These are phyloP conservation scores for Aspergillus viridinutans DNA, from an alignment of 2,329 filamentous ascomycete species.

Conservation along the genomic window DNA sequence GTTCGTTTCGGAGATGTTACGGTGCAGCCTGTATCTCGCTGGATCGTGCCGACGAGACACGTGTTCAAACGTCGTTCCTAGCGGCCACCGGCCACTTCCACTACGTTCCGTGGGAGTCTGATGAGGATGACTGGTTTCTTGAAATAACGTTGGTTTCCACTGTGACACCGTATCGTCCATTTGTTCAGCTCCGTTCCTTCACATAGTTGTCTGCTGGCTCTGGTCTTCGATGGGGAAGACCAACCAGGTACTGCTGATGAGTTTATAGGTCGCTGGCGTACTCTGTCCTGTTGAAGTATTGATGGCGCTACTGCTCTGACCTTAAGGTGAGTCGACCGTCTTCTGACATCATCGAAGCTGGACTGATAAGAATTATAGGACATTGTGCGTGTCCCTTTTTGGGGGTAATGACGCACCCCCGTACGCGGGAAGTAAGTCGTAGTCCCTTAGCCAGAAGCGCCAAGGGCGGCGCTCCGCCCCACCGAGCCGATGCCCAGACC, in stretches of 20 bases:
- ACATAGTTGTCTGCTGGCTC: conserved; percentile 2
- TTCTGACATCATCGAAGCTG: background rate
- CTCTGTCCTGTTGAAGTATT: conserved; percentile 15
- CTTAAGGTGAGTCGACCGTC: conserved; percentile 8
- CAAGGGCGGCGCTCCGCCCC: background rate
- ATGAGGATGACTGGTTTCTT: background rate
- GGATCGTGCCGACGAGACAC: conserved; percentile 23
- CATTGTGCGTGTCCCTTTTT: conserved; percentile 4
- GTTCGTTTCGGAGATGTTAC: conserved; percentile 24
- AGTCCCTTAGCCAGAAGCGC: conserved; percentile 10
- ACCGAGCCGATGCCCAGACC: background rate
- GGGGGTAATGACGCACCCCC: conserved; percentile 14
- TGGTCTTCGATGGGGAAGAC: conserved; percentile 7
- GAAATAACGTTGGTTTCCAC: background rate
- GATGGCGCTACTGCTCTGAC: conserved; percentile 7
- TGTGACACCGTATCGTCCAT: conserved; percentile 5
- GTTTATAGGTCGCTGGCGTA: conserved; percentile 13
- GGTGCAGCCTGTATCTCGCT: conserved; percentile 21
- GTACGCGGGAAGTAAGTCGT: conserved; percentile 16
- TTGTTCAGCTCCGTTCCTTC: conserved; percentile 3
- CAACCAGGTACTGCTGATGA: conserved; percentile 16
- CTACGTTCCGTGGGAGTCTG: background rate
- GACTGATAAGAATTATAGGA: conserved; percentile 3
- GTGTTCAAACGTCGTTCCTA: conserved; percentile 3
- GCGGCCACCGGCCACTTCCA: background rate